A percentile compares a stretch with the other conserved stretches of the same genome.
Conservation (phyloP, 768 basidiomycete species). For the Cystofilobasidium capitatum region DNA sequence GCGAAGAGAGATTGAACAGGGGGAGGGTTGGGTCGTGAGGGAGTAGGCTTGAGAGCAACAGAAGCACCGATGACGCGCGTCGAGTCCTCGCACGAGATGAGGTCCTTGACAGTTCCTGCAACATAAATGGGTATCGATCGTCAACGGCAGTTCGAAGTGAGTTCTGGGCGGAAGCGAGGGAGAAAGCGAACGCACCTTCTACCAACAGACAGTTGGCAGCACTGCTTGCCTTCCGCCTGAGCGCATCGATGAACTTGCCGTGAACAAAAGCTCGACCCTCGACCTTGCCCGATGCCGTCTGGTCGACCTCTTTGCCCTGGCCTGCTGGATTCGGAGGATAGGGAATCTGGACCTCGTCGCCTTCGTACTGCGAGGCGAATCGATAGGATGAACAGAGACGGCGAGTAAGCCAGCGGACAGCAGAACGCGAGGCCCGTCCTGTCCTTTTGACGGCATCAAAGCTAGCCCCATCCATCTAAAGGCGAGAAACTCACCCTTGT, state of each 20-base stretch:
- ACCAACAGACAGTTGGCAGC: conserved; percentile 65
- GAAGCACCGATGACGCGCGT: conserved; percentile 58
- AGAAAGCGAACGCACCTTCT: conserved; percentile 25
- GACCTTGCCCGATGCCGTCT: conserved; percentile 12
- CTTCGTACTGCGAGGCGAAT: conserved; percentile 48
- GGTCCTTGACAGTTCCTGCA: conserved; percentile 24
- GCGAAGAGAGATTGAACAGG: conserved; percentile 47
- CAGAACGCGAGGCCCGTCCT: too few species aligned
- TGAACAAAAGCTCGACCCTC: conserved; percentile 89
- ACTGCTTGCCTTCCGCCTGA: conserved; percentile 56
- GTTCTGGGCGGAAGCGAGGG: neutral
- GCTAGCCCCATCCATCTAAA: too few species aligned
- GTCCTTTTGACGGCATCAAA: too few species aligned
- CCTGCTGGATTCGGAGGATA: conserved; percentile 49
- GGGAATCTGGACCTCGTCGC: conserved; percentile 69
- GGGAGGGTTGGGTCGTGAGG: conserved; percentile 12
- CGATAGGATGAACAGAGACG: neutral
- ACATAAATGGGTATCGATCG: neutral
- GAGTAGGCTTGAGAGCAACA: conserved; percentile 45
- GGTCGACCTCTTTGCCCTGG: conserved; percentile 1
- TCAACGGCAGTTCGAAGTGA: neutral
- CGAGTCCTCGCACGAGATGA: conserved; percentile 44
- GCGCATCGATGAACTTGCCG: conserved; percentile 71
- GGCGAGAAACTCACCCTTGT: conserved; percentile 6
- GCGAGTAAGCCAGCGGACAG: neutral